A percentile compares a stretch with the other conserved stretches of the same genome.
Evolutionary conservation across 495 filamentous ascomycete species (phyloP).

Genomic region (Neurospora hispaniola): DNA sequence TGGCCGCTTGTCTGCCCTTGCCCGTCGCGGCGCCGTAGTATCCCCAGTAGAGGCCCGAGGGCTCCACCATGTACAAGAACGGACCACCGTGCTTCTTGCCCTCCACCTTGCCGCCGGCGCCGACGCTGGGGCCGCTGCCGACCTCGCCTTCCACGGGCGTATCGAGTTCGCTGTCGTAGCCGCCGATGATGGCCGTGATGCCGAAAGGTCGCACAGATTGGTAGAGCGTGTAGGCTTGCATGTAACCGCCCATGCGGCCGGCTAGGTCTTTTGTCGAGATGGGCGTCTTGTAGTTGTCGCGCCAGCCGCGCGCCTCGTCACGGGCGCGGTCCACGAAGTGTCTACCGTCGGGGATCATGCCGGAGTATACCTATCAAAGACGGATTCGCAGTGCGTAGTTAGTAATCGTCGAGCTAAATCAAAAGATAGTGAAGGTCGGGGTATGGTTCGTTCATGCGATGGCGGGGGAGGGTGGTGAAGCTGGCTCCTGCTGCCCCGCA

Average conservation of each 20-base stretch:
- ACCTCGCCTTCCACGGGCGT: constrained; percentile 77
- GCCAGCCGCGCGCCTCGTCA: constrained; percentile 85
- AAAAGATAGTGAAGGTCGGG: not conserved
- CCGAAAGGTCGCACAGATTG: constrained; percentile 92
- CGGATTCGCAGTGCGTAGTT: not conserved
- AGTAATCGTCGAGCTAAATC: not conserved
- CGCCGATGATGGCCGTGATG: constrained; percentile 86
- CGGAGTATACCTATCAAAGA: constrained; percentile 67
- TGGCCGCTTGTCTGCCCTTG: constrained; percentile 90
- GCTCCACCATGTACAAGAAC: constrained; percentile 96
- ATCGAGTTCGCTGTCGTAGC: constrained; percentile 81
- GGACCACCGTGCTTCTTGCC: constrained; percentile 76
- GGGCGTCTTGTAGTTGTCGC: constrained; percentile 78
- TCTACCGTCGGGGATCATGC: constrained; percentile 85
- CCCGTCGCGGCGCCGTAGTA: constrained; percentile 97
- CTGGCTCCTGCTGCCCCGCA: not conserved
- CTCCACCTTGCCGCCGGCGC: constrained; percentile 68
- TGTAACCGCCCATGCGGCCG: constrained; percentile 83
- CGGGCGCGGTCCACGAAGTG: constrained; percentile 91
- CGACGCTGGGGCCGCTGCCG: constrained; percentile 62
- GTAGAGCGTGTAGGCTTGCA: constrained; percentile 96
- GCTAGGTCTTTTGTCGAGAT: constrained; percentile 81
- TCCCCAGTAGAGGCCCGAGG: constrained; percentile 93
- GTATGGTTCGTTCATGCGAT: not conserved
- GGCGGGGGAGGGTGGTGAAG: constrained; percentile 1